Percentiles rank a stretch among this genome's conserved stretches.
Evolutionary conservation across 139 green algal genomes (phyloP).

Genomic region (Coelastrella sp.): DNA sequence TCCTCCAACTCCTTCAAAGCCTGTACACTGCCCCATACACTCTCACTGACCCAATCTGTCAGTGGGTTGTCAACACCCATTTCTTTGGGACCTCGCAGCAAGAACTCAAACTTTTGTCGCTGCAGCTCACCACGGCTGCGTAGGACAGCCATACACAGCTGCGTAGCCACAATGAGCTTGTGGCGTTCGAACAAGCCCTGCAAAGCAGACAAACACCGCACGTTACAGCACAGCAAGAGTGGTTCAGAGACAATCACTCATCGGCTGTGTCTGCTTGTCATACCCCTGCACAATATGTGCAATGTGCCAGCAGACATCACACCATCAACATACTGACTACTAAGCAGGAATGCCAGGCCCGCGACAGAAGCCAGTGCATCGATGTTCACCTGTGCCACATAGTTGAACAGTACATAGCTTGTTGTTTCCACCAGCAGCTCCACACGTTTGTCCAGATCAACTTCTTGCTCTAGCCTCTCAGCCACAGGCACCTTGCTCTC

Average conservation of each 20-base stretch:
- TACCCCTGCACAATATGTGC: not conserved
- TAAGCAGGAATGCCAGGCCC: not conserved
- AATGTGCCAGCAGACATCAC: not conserved
- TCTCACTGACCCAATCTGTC: conserved; percentile 82
- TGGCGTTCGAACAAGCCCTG: conserved; percentile 95
- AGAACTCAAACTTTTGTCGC: conserved; percentile 85
- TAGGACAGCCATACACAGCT: conserved; percentile 91
- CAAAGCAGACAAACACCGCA: not conserved
- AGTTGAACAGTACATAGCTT: conserved; percentile 79
- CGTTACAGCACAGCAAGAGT: too few relatives aligned
- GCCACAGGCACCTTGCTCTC: conserved; percentile 56
- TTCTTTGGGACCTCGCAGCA: conserved; percentile 82
- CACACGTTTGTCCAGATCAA: conserved; percentile 77
- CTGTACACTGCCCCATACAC: conserved; percentile 43
- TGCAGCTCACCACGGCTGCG: conserved; percentile 78
- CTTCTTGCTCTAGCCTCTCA: conserved; percentile 50
- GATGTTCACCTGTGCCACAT: conserved; percentile 72
- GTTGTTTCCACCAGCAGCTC: conserved; percentile 83
- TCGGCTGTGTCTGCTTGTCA: not conserved
- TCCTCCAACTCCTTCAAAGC: conserved; percentile 87
- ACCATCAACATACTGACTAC: not conserved
- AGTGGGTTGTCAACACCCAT: conserved; percentile 85
- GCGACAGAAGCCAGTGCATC: too few relatives aligned
- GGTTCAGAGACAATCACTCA: too few relatives aligned
- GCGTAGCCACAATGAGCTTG: conserved; percentile 93